Percentiles rank a stretch among this genome's conserved stretches.
These are phyloP conservation scores for Alternaria gansuensis DNA, from an alignment of 2,329 filamentous ascomycete genomes.

Conservation along the genomic window DNA sequence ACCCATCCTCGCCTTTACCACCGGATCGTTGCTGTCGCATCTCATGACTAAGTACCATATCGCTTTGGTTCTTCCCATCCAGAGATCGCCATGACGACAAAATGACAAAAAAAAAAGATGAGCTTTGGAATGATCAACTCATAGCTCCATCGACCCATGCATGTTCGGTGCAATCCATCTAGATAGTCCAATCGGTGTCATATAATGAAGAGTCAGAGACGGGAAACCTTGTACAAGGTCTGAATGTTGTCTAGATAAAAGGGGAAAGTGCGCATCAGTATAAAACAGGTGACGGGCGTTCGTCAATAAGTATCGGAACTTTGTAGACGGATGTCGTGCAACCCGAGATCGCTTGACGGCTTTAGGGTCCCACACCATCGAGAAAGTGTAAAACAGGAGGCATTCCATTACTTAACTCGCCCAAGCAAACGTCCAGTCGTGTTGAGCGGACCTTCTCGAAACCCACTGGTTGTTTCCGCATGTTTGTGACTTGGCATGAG, in stretches of 20 bases:
- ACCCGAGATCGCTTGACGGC: slow-evolving; percentile 1
- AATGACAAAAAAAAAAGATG: background rate
- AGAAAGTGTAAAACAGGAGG: slow-evolving; percentile 12
- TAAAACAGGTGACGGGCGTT: slow-evolving; percentile 1
- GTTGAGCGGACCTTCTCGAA: background rate
- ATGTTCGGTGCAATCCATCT: background rate
- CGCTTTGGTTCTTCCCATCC: background rate
- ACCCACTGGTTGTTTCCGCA: slow-evolving; percentile 10
- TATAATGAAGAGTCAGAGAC: background rate
- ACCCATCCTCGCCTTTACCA: background rate
- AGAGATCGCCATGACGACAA: background rate
- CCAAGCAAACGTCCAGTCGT: slow-evolving; percentile 4
- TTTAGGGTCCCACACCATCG: background rate
- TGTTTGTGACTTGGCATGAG: slow-evolving; percentile 26
- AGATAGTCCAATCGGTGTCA: background rate
- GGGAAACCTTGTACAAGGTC: background rate
- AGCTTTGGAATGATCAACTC: background rate
- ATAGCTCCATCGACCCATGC: background rate
- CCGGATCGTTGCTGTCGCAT: background rate
- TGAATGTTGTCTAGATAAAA: background rate
- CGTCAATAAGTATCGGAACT: background rate
- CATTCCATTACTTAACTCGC: background rate
- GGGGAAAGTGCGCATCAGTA: background rate
- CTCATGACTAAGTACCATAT: background rate
- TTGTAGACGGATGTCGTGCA: slow-evolving; percentile 1